Evolutionary conservation across 768 basidiomycete genomes (phyloP).

Genomic region (Trichaptum fuscoviolaceum): DNA sequence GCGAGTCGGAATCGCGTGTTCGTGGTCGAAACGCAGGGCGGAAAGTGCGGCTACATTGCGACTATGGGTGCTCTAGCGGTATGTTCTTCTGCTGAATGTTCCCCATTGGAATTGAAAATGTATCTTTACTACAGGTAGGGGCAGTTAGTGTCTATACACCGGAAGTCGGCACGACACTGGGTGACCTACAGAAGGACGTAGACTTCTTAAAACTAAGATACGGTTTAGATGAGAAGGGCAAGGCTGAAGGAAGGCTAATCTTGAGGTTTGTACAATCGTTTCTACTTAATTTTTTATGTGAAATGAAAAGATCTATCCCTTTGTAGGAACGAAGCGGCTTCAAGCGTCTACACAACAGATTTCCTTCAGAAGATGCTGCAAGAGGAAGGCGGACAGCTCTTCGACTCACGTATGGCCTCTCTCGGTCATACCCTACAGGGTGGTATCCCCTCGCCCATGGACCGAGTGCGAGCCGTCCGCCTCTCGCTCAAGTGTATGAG

Average conservation of each 20-base stretch:
- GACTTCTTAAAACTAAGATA: slow-evolving; percentile 85
- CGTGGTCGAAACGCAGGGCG: slow-evolving; percentile 97
- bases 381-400: slow-evolving; percentile 88
- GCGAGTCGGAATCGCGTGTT: slow-evolving; percentile 96
- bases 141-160: slow-evolving; percentile 94
- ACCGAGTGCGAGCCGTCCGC: slow-evolving; percentile 87
- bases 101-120: background rate
- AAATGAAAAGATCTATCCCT: background rate
- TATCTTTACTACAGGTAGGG: slow-evolving; percentile 57
- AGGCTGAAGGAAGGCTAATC: slow-evolving; percentile 88
- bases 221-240: slow-evolving; percentile 79
- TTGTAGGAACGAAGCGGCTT: slow-evolving; percentile 77
- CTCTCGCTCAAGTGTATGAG: slow-evolving; percentile 90
- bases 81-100: slow-evolving; percentile 27
- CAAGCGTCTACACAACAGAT: slow-evolving; percentile 85
- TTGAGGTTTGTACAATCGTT: slow-evolving; percentile 56
- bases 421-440: slow-evolving; percentile 97
- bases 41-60: slow-evolving; percentile 93
- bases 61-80: slow-evolving; percentile 95
- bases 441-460: slow-evolving; percentile 90
- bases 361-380: slow-evolving; percentile 91
- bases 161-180: slow-evolving; percentile 82
- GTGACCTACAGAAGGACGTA: slow-evolving; percentile 77
- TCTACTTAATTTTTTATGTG: background rate
- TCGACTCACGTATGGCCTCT: slow-evolving; percentile 93